Evolutionary conservation across 805 yeast genomes (phyloP), one percentile per base, ranked within the genome.

Genomic region (Yarrowia sp.): DNA sequence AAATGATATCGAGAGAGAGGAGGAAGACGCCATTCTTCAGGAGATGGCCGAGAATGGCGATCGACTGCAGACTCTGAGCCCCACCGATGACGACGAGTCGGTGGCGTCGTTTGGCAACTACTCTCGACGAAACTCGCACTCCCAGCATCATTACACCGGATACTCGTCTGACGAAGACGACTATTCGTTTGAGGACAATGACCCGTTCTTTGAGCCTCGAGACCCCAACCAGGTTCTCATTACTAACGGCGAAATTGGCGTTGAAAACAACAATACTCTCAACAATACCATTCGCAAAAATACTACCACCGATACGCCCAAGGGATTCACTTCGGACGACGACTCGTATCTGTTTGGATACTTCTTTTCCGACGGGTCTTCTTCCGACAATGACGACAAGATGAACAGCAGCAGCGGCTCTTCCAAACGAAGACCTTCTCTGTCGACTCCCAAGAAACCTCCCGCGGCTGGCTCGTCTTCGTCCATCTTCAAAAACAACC

Each of bases 1-100:
- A 17, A 80, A 75, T n/a, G 76, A 71, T 30, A 66, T 65, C 7
- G 65, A 66, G 28, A 33, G 62, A 16, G 64, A 56, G 10, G 69
- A 61, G 35, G 64, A 61, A 24, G 64, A 44, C 19, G 35, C 22
- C 35, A 61, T 61, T 35, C 44, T 48, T 4, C 44, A 48, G 19
- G 64, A 61, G 28, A 61, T 61, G 14, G 56, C 43, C 19, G 64
- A 61, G 19, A 44, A 46, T 30, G 46, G 56, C 24, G 43, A 44
- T 26, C 11, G 56, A n/a, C 56, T 44, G 21, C 54, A 44, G 35
- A 61, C 64, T 6, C 33, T 46, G 24, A 36, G 48, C 16, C 54
- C 54, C 26, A 36, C 64, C 0, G 56, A 61, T 16, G 56, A 59
- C 7, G 52, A 61, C 21, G 56, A 61, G 33, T 44, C 44, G 2